Base-by-base conservation (phyloP, 1,139 yeast species). In the Schwanniomyces etchellsii region DNA sequence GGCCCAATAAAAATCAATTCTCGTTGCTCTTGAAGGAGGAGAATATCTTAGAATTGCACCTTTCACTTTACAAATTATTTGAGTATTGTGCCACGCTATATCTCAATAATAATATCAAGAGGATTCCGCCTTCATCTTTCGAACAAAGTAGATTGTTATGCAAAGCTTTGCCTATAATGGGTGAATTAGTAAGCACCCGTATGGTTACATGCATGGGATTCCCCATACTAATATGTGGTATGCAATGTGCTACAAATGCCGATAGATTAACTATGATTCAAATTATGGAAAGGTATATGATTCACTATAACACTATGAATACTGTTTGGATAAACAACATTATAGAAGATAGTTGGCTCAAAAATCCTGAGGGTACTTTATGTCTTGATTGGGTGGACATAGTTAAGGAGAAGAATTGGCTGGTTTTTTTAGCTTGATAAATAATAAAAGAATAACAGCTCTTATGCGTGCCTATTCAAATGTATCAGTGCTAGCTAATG, bases 311-410 rank as follows among this genome's bases (percentile, higher is more conserved):
- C 14, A 58, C 52, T 5, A 59, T 60, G 2, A 60, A 60, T 34
- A 38, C 57, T 14, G 35, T 35, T 13, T 38, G 59, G 17, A 48
- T 51, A 6, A 47, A 53, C 47, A 50, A 49, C 9, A 36, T 60
- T n/a, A 46, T 60, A 4, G 37, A 47, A 26, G 53, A 52, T 26
- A 40, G 52, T n/a, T 60, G 66, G 66, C 35, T 32, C 9, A 42
- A 52, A 16, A 58, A 57, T 30, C 43, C 49, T 2, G 32, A 43
- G 11, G 64, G 64, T 9, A 41, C 35, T 11, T 27, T 32, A n/a
- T 52, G 53, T 30, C 37, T 55, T 4, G 64, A 60, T 39, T 60
- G 66, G 65, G 45, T 53, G 12, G 59, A 55, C 28, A 45, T 60
- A 6, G 52, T 60, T 26, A 44, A 45, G 20, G 57, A 56, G 20